Conservation (phyloP, 2,329 filamentous ascomycete species). For the Alternaria sp. region DNA sequence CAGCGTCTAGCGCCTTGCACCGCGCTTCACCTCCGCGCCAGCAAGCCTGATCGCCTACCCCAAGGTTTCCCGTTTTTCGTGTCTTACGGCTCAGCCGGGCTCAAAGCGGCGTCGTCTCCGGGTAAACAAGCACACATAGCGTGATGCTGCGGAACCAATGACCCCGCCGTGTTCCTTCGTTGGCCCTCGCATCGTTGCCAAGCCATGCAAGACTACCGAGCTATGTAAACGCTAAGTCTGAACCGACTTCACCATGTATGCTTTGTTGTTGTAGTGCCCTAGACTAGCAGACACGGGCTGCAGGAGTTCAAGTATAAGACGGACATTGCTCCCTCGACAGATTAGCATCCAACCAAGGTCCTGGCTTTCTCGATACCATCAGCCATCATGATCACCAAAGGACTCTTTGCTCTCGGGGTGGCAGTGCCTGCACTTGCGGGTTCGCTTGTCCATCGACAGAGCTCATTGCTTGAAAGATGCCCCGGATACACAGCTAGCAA, state of each 20-base stretch:
- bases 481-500: conserved; percentile 73
- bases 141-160: conserved; percentile 9
- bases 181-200: conserved; percentile 24
- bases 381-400: conserved; percentile 37
- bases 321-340: conserved; percentile 2
- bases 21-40: conserved; percentile 7
- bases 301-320: conserved; percentile 24
- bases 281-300: conserved; percentile 3
- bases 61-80: conserved; percentile 15
- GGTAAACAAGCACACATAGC: conserved; percentile 11
- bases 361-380: conserved; percentile 14
- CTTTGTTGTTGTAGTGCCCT: conserved; percentile 2
- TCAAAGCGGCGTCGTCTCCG: conserved; percentile 25
- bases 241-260: conserved; percentile 11
- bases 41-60: conserved; percentile 16
- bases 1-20: conserved; percentile 2
- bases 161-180: conserved; percentile 27
- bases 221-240: conserved; percentile 18
- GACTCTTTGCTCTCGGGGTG: conserved; percentile 34
- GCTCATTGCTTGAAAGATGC: conserved; percentile 55
- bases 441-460: conserved; percentile 31
- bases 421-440: conserved; percentile 31
- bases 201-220: conserved; percentile 18
- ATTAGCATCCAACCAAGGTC: conserved; percentile 12
- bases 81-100: conserved; percentile 1